Conservation (phyloP, 208 protist genomes). For the Trypanosomatidae sp. region DNA sequence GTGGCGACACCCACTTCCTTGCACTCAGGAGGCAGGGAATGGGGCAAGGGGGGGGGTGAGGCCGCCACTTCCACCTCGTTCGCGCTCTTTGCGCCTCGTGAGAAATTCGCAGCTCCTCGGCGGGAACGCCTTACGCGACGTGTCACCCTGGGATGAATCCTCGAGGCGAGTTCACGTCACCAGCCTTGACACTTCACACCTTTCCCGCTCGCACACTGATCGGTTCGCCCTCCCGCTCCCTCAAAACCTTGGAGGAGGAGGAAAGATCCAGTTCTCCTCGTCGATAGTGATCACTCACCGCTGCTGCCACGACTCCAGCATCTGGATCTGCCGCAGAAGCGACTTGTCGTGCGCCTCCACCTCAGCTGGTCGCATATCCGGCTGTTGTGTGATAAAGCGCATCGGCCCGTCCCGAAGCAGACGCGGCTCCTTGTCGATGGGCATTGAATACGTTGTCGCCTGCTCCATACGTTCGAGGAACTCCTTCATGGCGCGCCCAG, state of each 20-base stretch:
- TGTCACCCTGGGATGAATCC: not conserved
- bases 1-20: not conserved
- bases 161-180: not conserved
- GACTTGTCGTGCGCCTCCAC: conserved; percentile 7
- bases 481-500: conserved; percentile 26
- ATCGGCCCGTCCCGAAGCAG: conserved; percentile 25
- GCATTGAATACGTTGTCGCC: conserved; percentile 64
- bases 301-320: conserved; percentile 1
- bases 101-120: not conserved
- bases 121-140: not conserved
- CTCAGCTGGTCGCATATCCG: conserved; percentile 19
- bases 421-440: conserved; percentile 58
- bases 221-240: not conserved
- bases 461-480: conserved; percentile 54
- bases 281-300: not conserved
- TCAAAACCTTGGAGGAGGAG: not conserved
- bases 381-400: conserved; percentile 15
- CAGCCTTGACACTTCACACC: not conserved
- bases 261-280: not conserved
- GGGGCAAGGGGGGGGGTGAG: not conserved
- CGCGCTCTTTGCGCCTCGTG: not conserved
- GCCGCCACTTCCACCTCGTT: not conserved
- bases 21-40: not conserved
- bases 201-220: not conserved
- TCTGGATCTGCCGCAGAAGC: not conserved